Evolutionary conservation across 225 moss, liverwort and hornwort genomes (phyloP).

Genomic region (Ulota crispa): DNA sequence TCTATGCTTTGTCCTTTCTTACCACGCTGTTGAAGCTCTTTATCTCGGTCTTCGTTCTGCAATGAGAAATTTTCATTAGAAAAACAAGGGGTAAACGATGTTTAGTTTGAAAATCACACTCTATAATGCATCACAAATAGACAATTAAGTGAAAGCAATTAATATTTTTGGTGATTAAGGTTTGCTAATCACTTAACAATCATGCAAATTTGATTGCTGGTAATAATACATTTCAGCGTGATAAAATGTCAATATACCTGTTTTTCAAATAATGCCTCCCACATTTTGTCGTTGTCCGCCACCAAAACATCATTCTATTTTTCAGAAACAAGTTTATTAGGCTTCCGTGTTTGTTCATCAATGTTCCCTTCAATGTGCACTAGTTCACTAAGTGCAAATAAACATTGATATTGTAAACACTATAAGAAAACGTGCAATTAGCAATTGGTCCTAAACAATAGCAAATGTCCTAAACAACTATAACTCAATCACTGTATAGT

Average conservation of each 20-base stretch:
- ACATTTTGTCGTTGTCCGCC: background rate
- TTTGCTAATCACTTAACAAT: accelerated
- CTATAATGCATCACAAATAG: background rate
- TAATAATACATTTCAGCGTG: accelerated
- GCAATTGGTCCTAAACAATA: no score
- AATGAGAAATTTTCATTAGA: accelerated
- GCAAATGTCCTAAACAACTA: no score
- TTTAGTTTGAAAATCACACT: background rate
- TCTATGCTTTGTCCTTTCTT: constrained; percentile 82
- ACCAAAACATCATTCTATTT: constrained; percentile 2
- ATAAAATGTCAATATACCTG: background rate
- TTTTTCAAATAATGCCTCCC: constrained; percentile 19
- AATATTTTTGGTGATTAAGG: background rate
- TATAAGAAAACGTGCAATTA: no score
- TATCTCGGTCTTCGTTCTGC: constrained; percentile 55
- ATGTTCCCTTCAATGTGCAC: background rate
- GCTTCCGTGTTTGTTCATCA: background rate
- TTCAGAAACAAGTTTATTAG: background rate
- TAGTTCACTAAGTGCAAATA: background rate
- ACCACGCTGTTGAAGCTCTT: constrained; percentile 66
- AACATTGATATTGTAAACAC: background rate
- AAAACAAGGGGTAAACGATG: background rate
- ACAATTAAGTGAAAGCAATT: background rate
- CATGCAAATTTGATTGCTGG: accelerated
- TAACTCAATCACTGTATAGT: no score